Percentiles rank a stretch among this genome's conserved stretches.
Conservation (phyloP, 2,329 filamentous ascomycete species). For the Colletotrichum sp. region DNA sequence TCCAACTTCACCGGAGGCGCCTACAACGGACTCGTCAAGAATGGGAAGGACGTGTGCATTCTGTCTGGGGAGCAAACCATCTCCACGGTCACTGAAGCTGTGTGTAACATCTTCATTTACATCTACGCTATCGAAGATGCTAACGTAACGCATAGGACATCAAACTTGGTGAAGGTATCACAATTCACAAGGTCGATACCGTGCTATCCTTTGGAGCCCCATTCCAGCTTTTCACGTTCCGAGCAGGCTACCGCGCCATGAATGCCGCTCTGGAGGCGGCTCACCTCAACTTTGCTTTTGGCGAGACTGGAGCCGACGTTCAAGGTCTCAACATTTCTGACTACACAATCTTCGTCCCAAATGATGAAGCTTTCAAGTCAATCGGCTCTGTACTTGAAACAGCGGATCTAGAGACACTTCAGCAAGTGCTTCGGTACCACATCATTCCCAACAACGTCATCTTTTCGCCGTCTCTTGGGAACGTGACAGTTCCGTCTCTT, state of each 20-base stretch:
- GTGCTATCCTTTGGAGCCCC: conserved; percentile 32
- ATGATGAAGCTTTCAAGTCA: conserved; percentile 73
- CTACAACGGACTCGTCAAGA: conserved; percentile 37
- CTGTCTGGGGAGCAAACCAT: conserved; percentile 36
- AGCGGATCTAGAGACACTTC: conserved; percentile 27
- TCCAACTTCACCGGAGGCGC: conserved; percentile 41
- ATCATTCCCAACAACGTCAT: conserved; percentile 34
- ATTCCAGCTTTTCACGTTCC: conserved; percentile 33
- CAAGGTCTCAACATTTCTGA: conserved; percentile 42
- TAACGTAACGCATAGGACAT: conserved; percentile 28
- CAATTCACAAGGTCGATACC: conserved; percentile 35
- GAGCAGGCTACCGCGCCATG: conserved; percentile 30
- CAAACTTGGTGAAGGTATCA: conserved; percentile 29
- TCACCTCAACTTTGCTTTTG: conserved; percentile 29
- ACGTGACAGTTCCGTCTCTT: conserved; percentile 28
- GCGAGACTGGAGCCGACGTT: conserved; percentile 24
- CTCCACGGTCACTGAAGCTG: conserved; percentile 36
- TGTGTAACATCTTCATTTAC: background rate
- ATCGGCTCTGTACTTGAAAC: conserved; percentile 32
- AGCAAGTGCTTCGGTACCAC: conserved; percentile 34
- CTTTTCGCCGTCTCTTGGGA: conserved; percentile 31
- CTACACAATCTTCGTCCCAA: conserved; percentile 83
- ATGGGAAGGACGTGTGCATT: conserved; percentile 34
- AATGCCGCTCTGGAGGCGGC: conserved; percentile 33
- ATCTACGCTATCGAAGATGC: background rate